A percentile compares a stretch with the other conserved stretches of the same genome.
Conservation (phyloP, 2,329 filamentous ascomycete species). For the Aspergillus carbonarius region DNA sequence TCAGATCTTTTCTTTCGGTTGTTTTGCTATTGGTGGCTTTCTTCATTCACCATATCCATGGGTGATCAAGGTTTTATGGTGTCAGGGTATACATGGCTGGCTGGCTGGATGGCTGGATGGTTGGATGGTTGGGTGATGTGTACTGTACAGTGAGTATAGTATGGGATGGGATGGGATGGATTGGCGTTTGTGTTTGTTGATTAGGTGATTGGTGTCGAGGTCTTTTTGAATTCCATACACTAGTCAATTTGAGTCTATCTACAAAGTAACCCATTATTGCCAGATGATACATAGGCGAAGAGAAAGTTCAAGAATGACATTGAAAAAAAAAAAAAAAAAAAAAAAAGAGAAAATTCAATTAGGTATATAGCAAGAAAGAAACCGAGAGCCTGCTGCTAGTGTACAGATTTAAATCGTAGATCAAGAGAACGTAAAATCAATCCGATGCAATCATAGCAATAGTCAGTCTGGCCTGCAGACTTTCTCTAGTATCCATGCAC, state of each 20-base stretch:
- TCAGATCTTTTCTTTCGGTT: neutral
- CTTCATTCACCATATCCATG: neutral
- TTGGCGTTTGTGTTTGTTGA: neutral
- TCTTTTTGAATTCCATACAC: neutral
- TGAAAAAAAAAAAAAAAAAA: neutral
- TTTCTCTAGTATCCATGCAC: slow-evolving; percentile 11
- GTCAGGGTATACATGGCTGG: neutral
- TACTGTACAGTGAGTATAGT: neutral
- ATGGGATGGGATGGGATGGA: neutral
- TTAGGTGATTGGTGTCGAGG: neutral
- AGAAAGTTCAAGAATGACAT: neutral
- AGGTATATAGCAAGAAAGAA: neutral
- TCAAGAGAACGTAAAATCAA: neutral
- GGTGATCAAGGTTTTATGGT: neutral
- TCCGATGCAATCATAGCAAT: neutral
- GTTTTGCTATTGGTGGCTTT: neutral
- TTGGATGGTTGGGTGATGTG: neutral
- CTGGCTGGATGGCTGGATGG: neutral
- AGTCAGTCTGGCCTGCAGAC: slow-evolving; percentile 26
- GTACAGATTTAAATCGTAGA: neutral
- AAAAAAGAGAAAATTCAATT: neutral
- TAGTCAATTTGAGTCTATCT: neutral
- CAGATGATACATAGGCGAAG: neutral
- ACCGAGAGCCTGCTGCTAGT: neutral
- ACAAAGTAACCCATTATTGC: neutral